Evolutionary conservation across 352 stramenopile species (phyloP), one percentile per base, ranked within the genome.

Genomic region (Peronospora belbahrii): DNA sequence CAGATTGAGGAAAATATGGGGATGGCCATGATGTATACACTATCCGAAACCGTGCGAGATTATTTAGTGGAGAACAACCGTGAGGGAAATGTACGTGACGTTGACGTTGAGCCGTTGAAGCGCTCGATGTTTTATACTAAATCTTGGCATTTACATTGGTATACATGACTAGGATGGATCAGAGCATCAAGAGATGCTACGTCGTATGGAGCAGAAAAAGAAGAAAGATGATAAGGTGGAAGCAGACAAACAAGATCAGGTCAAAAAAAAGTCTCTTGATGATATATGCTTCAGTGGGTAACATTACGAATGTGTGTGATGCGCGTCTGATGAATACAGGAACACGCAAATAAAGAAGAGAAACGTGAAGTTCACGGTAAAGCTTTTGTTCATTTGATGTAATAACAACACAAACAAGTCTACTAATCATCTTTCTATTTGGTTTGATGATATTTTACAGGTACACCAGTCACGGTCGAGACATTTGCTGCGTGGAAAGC

Each of bases 41-140:
- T 94, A 24, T 85, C 73, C 47, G 82, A 94, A 62, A 80, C 78
- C 1, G 59, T 89, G 32, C 73, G 80, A 24, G 82, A 91, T 62
- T 94, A 90, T 62, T 67, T 94, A 50, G 62, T 94, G 30, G 80
- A 94, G 53, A 88, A 94, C 69, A 94, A 94, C 61, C 68, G 77
- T 27, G 67, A 88, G 52, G 82, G 77, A 59, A 86, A 91, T 41
- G 78, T 88, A 61, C 40, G 71, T 41, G 68, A 19, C 14, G 2
- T 47, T 4, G 15, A 33, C 4, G 20, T 14, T 11, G 3, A n/a
- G n/a, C 7, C n/a, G n/a, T n/a, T 15, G 9, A 30, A 17, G 18
- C 13, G 2, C 2, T 15, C 19, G 35, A 11, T 9, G 13, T 33
- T 58, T 33, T 58, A 23, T 38, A 23, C 39, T 46, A 19, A 42